phyloP scores from a whole-genome alignment of 2,329 filamentous ascomycete species.

The Neocucurbitaria cava region DNA sequence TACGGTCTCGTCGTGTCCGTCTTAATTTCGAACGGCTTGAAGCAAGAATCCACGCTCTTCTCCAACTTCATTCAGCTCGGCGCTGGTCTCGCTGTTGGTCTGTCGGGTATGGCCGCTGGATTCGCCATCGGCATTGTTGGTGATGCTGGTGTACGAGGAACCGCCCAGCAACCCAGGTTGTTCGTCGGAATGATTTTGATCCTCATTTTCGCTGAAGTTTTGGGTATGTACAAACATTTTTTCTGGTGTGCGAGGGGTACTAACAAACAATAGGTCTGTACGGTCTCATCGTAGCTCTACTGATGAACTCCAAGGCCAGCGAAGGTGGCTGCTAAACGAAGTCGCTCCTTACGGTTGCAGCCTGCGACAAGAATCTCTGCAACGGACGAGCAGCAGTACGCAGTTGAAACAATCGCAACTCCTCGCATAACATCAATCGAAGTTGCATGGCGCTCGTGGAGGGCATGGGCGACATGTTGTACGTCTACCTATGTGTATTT shows the following conservation, averaged over 20 bases:
- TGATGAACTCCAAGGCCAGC: slow-evolving; percentile 94
- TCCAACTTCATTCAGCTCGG: slow-evolving; percentile 61
- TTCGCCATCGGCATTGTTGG: slow-evolving; percentile 71
- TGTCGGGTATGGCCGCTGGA: slow-evolving; percentile 91
- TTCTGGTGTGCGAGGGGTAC: neutral
- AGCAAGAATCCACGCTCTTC: slow-evolving; percentile 56
- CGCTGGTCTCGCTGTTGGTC: slow-evolving; percentile 66
- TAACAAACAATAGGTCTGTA: slow-evolving; percentile 76
- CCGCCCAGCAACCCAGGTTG: slow-evolving; percentile 81
- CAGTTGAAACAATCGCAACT: slow-evolving; percentile 14
- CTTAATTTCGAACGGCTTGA: slow-evolving; percentile 61
- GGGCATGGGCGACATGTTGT: slow-evolving; percentile 39
- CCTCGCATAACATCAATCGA: slow-evolving; percentile 20
- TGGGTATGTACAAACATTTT: slow-evolving; percentile 70
- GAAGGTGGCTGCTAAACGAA: slow-evolving; percentile 26
- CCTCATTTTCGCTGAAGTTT: slow-evolving; percentile 99
- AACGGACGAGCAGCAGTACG: slow-evolving; percentile 29
- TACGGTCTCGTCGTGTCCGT: slow-evolving; percentile 66
- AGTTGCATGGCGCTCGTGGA: slow-evolving; percentile 35
- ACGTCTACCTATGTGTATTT: slow-evolving; percentile 47
- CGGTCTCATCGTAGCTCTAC: slow-evolving; percentile 95
- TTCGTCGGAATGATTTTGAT: slow-evolving; percentile 99
- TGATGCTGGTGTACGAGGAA: slow-evolving; percentile 87
- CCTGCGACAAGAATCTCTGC: slow-evolving; percentile 37
- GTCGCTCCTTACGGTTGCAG: slow-evolving; percentile 31